phyloP scores from a whole-genome alignment of 805 yeast species.

The Debaryomyces tyrocola region DNA sequence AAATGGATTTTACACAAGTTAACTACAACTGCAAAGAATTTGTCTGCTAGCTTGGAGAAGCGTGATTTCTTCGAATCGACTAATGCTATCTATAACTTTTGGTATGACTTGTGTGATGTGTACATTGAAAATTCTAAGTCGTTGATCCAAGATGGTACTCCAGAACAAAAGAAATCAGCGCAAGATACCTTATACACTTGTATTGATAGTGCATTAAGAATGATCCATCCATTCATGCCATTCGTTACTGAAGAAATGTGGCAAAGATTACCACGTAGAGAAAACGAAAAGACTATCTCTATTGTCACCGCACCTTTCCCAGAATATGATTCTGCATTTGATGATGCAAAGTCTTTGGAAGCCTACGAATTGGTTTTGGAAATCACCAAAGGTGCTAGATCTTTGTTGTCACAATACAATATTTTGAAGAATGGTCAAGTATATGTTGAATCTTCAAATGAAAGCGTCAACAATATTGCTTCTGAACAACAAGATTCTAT shows the following conservation, averaged over 20 bases:
- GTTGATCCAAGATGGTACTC: conserved; percentile 87
- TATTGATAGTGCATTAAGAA: conserved; percentile 83
- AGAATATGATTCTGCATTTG: conserved; percentile 55
- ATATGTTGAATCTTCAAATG: conserved; percentile 67
- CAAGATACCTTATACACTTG: conserved; percentile 92
- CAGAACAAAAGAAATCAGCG: conserved; percentile 82
- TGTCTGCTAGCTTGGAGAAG: conserved; percentile 67
- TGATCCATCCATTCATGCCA: conserved; percentile 99
- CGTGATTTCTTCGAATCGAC: conserved; percentile 92
- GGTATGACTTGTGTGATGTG: conserved; percentile 97
- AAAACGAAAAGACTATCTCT: conserved; percentile 64
- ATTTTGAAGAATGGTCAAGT: conserved; percentile 87
- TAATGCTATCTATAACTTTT: conserved; percentile 83
- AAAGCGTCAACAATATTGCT: conserved; percentile 51
- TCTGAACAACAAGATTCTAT: conserved; percentile 79
- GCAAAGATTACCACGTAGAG: conserved; percentile 95
- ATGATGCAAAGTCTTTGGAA: conserved; percentile 61
- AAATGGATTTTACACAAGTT: conserved; percentile 93
- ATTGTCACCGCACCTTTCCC: conserved; percentile 85
- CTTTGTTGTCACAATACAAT: conserved; percentile 85
- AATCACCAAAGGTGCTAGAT: conserved; percentile 87
- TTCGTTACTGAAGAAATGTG: conserved; percentile 96
- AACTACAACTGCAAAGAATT: conserved; percentile 63
- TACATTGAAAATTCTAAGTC: conserved; percentile 97
- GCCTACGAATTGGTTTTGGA: conserved; percentile 85